Conservation (phyloP, 2,329 filamentous ascomycete species). For the Plenodomus lindquistii region DNA sequence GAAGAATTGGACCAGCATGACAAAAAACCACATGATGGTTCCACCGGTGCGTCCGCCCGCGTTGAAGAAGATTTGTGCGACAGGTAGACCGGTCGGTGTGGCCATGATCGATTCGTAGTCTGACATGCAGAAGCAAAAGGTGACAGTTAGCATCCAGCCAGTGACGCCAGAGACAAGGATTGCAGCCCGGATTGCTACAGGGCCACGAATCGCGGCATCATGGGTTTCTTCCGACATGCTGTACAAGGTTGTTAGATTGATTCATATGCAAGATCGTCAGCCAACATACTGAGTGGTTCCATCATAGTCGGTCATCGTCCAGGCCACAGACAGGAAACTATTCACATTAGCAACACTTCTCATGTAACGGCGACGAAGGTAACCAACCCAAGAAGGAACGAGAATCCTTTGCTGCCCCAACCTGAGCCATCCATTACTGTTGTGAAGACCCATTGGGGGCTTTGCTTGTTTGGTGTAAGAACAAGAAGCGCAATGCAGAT, state of each 20-base stretch:
- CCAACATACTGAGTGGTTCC: slow-evolving; percentile 63
- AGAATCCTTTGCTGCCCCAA: slow-evolving; percentile 64
- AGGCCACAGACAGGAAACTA: slow-evolving; percentile 59
- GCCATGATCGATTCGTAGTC: slow-evolving; percentile 61
- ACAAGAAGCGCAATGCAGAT: slow-evolving; percentile 64
- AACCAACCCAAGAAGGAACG: slow-evolving; percentile 62
- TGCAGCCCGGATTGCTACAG: slow-evolving; percentile 62
- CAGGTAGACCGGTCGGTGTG: slow-evolving; percentile 63
- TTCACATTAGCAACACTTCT: slow-evolving; percentile 7
- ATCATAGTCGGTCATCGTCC: slow-evolving; percentile 72
- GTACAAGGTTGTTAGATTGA: slow-evolving; percentile 27
- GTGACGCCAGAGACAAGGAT: slow-evolving; percentile 63
- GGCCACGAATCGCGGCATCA: slow-evolving; percentile 63
- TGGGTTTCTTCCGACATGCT: slow-evolving; percentile 70
- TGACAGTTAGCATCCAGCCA: slow-evolving; percentile 67
- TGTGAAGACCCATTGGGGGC: slow-evolving; percentile 63
- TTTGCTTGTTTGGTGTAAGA: slow-evolving; percentile 63
- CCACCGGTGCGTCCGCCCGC: slow-evolving; percentile 61
- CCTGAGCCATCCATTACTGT: slow-evolving; percentile 65
- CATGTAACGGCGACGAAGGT: slow-evolving; percentile 1
- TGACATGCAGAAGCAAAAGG: slow-evolving; percentile 64
- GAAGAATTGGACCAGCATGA: slow-evolving; percentile 67
- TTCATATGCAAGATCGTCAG: slow-evolving; percentile 18
- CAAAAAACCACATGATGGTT: slow-evolving; percentile 64
- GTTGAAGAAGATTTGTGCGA: slow-evolving; percentile 62